Base-by-base conservation (phyloP, 495 filamentous ascomycete species). In the Penicillium pulvis region DNA sequence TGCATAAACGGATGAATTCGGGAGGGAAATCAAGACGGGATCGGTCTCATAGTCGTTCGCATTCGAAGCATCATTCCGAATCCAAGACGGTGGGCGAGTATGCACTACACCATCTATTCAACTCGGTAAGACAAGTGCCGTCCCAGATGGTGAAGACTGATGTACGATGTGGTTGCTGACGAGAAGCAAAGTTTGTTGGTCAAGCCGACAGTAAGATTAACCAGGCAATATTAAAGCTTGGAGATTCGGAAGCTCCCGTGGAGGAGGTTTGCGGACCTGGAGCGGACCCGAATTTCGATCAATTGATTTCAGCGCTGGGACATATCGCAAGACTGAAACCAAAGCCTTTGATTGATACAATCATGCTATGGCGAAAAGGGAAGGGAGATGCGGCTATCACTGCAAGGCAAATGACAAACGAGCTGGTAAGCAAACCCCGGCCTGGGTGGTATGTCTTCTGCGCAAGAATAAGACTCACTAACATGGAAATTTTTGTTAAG, bases 331-430 rank as follows among this genome's bases (percentile, higher is more conserved):
- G 91, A 33, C 87, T 90, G 64, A 96, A 97, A 63, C 95, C 94
- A 5, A 97, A 93, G 64, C 89, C 91, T n/a, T 72, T 98, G 53
- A 96, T 98, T 62, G 93, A 98, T 72, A 91, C 91, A 10, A 89
- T 98, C 60, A 98, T 98, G 91, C 84, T 92, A 20, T 98, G 94
- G 94, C 84, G 95, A 42, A 97, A 97, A 71, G 87, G 83, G 42
- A 97, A 96, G 74, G 93, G 92, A 62, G 94, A 97, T 73, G 86
- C 90, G 11, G 90, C 92, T 28, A 84, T 81, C 49, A 69, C 71
- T 19, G 83, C 83, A 26, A 79, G 85, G 45, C 76, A 79, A 24
- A 83, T 88, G 64, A 77, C 90, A 36, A 86, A 86, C 30, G 67
- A 70, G 53, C 85, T 88, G 66, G 82, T 89, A 73, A 57, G 74